Evolutionary conservation across 2,329 filamentous ascomycete species (phyloP).

Genomic region (Endocalyx cinctus): DNA sequence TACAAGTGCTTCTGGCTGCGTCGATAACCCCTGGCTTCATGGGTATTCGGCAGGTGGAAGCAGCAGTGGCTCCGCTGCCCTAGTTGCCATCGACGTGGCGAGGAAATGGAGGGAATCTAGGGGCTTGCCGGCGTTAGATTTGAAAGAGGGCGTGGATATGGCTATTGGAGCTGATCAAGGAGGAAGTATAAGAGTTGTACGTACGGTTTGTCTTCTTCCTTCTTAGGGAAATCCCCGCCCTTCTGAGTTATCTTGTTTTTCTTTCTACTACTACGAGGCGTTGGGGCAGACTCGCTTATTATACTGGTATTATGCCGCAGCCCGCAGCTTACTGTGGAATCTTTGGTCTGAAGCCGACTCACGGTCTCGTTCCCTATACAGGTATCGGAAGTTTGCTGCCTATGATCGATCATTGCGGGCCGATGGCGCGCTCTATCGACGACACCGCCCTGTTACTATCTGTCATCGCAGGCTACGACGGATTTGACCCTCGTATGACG

Average conservation of each 20-base stretch:
- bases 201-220: constrained; percentile 1
- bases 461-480: constrained; percentile 43
- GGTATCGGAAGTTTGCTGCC: constrained; percentile 44
- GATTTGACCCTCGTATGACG: constrained; percentile 39
- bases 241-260: too few species aligned
- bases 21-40: constrained; percentile 29
- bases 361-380: constrained; percentile 47
- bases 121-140: constrained; percentile 8
- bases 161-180: constrained; percentile 36
- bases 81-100: constrained; percentile 21
- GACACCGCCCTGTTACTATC: constrained; percentile 39
- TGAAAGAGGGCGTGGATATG: constrained; percentile 18
- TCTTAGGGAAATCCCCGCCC: too few species aligned
- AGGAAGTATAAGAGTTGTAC: constrained; percentile 29
- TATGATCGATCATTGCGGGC: constrained; percentile 46
- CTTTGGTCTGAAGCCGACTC: constrained; percentile 45
- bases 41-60: constrained; percentile 31
- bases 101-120: constrained; percentile 8
- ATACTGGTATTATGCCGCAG: too few species aligned
- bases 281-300: too few species aligned
- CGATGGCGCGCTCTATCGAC: constrained; percentile 34
- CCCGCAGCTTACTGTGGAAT: constrained; percentile 36
- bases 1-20: constrained; percentile 30
- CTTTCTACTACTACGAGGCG: too few species aligned
- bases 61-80: constrained; percentile 30